Percentiles rank a stretch among this genome's conserved stretches.
phyloP scores from a whole-genome alignment of 352 stramenopile genomes.

The Phytophthora palmivora region DNA sequence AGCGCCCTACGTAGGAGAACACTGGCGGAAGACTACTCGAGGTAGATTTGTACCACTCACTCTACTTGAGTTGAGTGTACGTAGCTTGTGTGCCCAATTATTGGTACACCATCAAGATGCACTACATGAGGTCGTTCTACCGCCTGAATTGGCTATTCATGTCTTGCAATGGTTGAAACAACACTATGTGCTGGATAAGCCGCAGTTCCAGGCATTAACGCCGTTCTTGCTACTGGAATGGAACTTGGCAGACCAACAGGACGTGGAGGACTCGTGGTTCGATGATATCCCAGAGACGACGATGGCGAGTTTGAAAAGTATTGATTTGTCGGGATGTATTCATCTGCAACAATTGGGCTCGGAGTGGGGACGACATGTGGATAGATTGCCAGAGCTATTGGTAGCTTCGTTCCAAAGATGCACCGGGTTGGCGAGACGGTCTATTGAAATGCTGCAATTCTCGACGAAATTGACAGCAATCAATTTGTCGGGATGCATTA shows the following conservation, averaged over 20 bases:
- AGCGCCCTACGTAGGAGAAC: conserved; percentile 55
- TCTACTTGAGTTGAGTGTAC: conserved; percentile 66
- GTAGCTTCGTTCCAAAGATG: conserved; percentile 65
- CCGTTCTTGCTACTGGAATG: conserved; percentile 70
- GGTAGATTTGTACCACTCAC: conserved; percentile 57
- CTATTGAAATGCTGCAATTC: conserved; percentile 62
- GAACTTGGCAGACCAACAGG: conserved; percentile 50
- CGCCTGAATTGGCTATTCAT: conserved; percentile 49
- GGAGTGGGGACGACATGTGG: conserved; percentile 18
- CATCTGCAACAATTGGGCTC: conserved; percentile 62
- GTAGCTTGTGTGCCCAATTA: conserved; percentile 54
- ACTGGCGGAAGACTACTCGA: conserved; percentile 50
- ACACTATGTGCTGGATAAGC: conserved; percentile 60
- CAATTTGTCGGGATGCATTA: conserved; percentile 65
- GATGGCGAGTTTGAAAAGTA: conserved; percentile 58
- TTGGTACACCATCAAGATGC: conserved; percentile 37
- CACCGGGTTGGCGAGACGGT: conserved; percentile 43
- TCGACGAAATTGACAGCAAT: conserved; percentile 64
- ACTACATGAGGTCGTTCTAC: conserved; percentile 30
- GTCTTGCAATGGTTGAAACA: conserved; percentile 62
- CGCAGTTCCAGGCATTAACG: conserved; percentile 60
- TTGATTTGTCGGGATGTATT: conserved; percentile 65
- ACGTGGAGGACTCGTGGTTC: conserved; percentile 78
- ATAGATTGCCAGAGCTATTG: conserved; percentile 57
- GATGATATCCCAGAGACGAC: conserved; percentile 49